These are phyloP conservation scores for Aspergillus egyptiacus DNA, from an alignment of 495 filamentous ascomycete genomes.

Conservation along the genomic window DNA sequence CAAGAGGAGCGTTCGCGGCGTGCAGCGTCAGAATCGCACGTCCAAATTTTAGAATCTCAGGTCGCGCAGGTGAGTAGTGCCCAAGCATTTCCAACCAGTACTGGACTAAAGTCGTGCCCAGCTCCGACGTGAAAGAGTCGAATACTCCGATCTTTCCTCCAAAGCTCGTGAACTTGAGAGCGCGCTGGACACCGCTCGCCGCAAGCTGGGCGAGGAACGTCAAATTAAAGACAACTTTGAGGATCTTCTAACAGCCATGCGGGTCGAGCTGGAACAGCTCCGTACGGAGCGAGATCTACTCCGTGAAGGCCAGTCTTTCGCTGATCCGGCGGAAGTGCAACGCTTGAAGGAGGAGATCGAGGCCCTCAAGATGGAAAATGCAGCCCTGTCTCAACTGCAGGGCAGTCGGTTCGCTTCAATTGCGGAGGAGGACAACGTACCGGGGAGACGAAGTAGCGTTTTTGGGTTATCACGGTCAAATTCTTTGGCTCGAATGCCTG, in stretches of 20 bases:
- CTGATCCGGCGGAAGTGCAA: slow-evolving; percentile 66
- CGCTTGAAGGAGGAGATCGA: slow-evolving; percentile 63
- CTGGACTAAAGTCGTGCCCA: slow-evolving; percentile 14
- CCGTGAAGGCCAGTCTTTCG: slow-evolving; percentile 74
- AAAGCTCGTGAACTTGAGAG: slow-evolving; percentile 65
- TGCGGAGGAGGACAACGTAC: slow-evolving; percentile 52
- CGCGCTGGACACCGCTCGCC: slow-evolving; percentile 70
- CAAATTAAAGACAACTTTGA: slow-evolving; percentile 90
- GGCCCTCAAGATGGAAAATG: slow-evolving; percentile 49
- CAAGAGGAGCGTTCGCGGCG: slow-evolving; percentile 76
- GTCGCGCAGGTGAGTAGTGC: slow-evolving; percentile 49
- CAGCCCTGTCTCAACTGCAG: slow-evolving; percentile 46
- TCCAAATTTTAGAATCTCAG: slow-evolving; percentile 71
- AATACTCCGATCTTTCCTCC: slow-evolving; percentile 37
- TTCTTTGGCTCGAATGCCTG: slow-evolving; percentile 48
- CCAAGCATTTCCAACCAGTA: neutral
- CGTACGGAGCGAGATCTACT: slow-evolving; percentile 88
- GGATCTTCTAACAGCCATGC: slow-evolving; percentile 77
- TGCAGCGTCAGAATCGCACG: slow-evolving; percentile 70
- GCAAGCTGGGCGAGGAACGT: slow-evolving; percentile 78
- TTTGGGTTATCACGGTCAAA: slow-evolving; percentile 55
- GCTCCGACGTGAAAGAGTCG: slow-evolving; percentile 43
- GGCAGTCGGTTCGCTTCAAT: slow-evolving; percentile 55
- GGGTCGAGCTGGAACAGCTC: slow-evolving; percentile 72
- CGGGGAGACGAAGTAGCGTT: slow-evolving; percentile 24